Base-by-base conservation (phyloP, 108 stramenopile species). In the Craspedostauros australis region DNA sequence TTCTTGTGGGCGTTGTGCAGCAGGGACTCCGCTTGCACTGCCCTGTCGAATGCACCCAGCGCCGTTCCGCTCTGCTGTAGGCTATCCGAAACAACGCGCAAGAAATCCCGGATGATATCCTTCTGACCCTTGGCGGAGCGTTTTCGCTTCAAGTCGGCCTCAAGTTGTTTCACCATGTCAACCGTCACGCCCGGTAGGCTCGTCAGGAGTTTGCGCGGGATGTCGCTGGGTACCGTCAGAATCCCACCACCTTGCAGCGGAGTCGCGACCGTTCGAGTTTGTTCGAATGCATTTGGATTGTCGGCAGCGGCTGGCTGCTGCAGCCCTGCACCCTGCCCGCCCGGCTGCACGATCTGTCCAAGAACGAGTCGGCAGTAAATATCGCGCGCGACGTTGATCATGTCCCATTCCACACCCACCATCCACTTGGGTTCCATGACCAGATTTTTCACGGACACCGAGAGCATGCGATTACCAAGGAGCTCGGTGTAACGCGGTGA, bases 341-440 rank as follows among this genome's bases (percentile, higher is more conserved):
- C 88, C 16, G 76, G 72, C 39, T 80, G 88, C 30, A 85, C 58
- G 3, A 72, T 68, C 57, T 93, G 92, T 6, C 92, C 92, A 20
- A 89, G 66, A 1, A 84, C 81, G 33, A 93, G 52, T 31, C 92
- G 80, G 46, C 80, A 74, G 53, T 90, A 93, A 46, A 93, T 82
- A 58, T 93, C 92, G 45, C 92, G 75, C 19, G 86, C 63, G 11
- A 93, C 56, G 62, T 87, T 89, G 39, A 93, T 93, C 74, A 93
- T 77, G 54, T 87, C 88, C 92, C 92, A 93, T 50, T 93, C 92
- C 11, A 86, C 63, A 1, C 92, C 88, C 9, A 93, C 84, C 92
- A 93, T 93, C 92, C 92, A 93, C 41, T 88, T 88, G 7, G 88
- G 92, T 59, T 93, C 86, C 5, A 73, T 80, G 4, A 90, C 84